Percentiles rank a stretch among this genome's conserved stretches.
Evolutionary conservation across 2,329 filamentous ascomycete species (phyloP).

Genomic region (Ceratocystis cubensis): DNA sequence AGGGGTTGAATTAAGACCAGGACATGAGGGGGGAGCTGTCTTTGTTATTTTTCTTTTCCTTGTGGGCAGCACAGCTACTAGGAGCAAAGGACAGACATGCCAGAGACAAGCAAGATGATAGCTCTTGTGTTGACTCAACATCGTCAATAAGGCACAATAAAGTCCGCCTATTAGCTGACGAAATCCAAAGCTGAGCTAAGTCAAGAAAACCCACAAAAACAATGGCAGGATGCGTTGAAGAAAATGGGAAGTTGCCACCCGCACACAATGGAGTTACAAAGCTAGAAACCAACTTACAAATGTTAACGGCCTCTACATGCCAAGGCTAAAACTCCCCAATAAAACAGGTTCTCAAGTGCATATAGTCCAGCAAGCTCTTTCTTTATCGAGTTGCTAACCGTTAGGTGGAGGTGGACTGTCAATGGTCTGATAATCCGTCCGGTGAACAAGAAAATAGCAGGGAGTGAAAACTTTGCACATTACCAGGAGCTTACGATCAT

Average conservation of each 20-base stretch:
- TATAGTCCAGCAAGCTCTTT: too few relatives aligned
- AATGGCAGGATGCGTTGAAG: constrained; percentile 9
- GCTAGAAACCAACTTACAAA: not conserved
- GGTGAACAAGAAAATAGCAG: not conserved
- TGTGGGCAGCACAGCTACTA: not conserved
- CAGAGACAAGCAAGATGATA: not conserved
- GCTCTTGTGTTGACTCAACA: not conserved
- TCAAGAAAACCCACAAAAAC: not conserved
- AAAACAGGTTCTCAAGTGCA: too few relatives aligned
- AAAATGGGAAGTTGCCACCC: not conserved
- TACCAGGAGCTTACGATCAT: not conserved
- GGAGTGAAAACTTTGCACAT: not conserved
- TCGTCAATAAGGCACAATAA: not conserved
- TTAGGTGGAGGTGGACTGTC: not conserved
- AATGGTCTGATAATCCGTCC: not conserved
- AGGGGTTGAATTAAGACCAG: not conserved
- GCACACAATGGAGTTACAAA: not conserved
- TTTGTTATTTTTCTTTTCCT: not conserved
- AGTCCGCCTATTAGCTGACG: not conserved
- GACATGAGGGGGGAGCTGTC: not conserved
- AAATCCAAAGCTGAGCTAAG: not conserved
- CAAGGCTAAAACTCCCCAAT: too few relatives aligned
- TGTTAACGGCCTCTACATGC: not conserved
- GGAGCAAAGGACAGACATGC: not conserved
- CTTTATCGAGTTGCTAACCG: not conserved